Base-by-base conservation (phyloP, 441 rosid species). In the Jatropha multifida region DNA sequence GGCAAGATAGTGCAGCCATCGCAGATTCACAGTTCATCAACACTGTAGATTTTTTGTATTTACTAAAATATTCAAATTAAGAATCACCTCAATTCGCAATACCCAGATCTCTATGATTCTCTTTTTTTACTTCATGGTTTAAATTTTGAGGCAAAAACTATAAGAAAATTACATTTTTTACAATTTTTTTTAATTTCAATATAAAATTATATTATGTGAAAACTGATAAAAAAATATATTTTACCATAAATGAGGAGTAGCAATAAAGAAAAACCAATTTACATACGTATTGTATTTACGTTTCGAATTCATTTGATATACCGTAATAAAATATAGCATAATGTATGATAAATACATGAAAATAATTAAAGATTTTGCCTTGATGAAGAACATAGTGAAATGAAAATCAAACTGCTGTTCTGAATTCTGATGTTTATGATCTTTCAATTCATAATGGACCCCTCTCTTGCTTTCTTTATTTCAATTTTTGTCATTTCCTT, bases 371-470 rank as follows among this genome's bases (percentile, higher is more conserved):
- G 32, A 27, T 27, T 32, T 7, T 54, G 38, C 10, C 3, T 23
- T 23, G 17, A 23, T 10, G 6, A 11, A 59, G 27, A 68, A 48
- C 32, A 48, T 2, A 26, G 38, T 48, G 9, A 27, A 23, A 15
- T 4, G 52, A 48, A 46, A 23, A 46, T 68, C 9, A 68, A 46
- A 26, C 23, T 23, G 38, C 32, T 32, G 32, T 32, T 32, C 32
- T 32, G 32, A 32, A 32, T 32, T 32, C 32, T 32, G 32, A 32
- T 2, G 0, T 20, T 11, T 20, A 59, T 59, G 13, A 20, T 59
- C 63, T 26, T 59, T 59, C 63, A 59, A 26, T 59, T 59, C 37
- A 59, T 8, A 59, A 59, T 59, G 63, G 63, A 59, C 63, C 63
- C 63, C 63, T 11, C 37, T 26, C 38, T 20, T n/a, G 12, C 61